Conservation (phyloP, 169 alveolate genomes). For the Plasmodium billcollinsi region DNA sequence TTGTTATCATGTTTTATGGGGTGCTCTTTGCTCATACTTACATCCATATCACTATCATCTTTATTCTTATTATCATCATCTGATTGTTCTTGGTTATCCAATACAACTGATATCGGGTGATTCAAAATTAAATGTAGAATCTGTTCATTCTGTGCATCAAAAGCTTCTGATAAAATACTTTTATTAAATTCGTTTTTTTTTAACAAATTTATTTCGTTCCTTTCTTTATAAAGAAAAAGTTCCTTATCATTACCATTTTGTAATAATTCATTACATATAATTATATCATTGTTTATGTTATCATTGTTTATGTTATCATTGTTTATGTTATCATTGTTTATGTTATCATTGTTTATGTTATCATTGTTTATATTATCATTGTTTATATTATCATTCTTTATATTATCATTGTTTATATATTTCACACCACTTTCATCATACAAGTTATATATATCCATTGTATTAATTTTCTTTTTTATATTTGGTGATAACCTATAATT, state of each 20-base stretch:
- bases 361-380: too few relatives aligned
- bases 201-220: constrained; percentile 72
- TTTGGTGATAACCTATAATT: constrained; percentile 8
- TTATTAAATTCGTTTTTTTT: constrained; percentile 78
- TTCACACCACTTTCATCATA: constrained; percentile 11
- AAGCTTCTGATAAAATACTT: constrained; percentile 81
- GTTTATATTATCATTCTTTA: too few relatives aligned
- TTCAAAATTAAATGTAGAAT: constrained; percentile 81
- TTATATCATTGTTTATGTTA: too few relatives aligned
- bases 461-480: constrained; percentile 43
- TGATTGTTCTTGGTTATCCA: constrained; percentile 11
- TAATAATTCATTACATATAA: neutral
- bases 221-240: constrained; percentile 34
- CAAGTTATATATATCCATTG: constrained; percentile 27
- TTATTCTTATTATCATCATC: neutral
- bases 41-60: neutral
- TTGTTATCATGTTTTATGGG: neutral
- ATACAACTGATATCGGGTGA: constrained; percentile 79
- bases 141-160: constrained; percentile 78
- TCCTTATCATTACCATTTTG: constrained; percentile 9
- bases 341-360: too few relatives aligned
- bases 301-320: too few relatives aligned
- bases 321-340: too few relatives aligned
- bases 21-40: neutral
- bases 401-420: too few relatives aligned